These are phyloP conservation scores for Takashimella koratensis DNA, from an alignment of 1,284 basidiomycete genomes.

Conservation along the genomic window DNA sequence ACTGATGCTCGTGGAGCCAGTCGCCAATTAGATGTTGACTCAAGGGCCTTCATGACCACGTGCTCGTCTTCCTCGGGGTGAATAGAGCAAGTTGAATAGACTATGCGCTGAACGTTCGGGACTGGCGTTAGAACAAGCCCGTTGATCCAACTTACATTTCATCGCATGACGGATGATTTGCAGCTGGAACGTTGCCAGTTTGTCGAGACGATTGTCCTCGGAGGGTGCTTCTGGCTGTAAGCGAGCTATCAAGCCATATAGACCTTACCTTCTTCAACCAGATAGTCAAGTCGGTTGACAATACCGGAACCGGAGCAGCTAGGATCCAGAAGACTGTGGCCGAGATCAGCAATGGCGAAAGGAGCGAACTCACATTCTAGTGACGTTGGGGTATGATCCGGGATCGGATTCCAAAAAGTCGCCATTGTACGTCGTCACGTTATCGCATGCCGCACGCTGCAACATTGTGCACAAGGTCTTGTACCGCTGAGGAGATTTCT, in stretches of 20 bases:
- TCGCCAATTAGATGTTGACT: conserved; percentile 57
- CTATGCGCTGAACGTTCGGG: conserved; percentile 63
- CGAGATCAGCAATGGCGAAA: neutral
- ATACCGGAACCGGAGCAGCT: conserved; percentile 92
- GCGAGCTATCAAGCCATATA: neutral
- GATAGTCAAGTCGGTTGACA: conserved; percentile 80
- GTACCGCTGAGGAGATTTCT: conserved; percentile 73
- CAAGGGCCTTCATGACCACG: conserved; percentile 69
- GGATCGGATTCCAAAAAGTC: conserved; percentile 80
- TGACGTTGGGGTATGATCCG: conserved; percentile 60
- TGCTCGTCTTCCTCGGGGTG: conserved; percentile 87
- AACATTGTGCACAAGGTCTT: conserved; percentile 79
- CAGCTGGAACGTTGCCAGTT: conserved; percentile 83
- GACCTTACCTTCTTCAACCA: conserved; percentile 58
- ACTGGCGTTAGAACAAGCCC: conserved; percentile 50
- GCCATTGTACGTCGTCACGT: conserved; percentile 63
- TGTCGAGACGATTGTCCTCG: conserved; percentile 62
- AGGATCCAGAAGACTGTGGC: conserved; percentile 73
- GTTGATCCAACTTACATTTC: conserved; percentile 63
- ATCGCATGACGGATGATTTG: conserved; percentile 91
- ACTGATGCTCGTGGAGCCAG: conserved; percentile 65
- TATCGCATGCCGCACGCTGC: conserved; percentile 67
- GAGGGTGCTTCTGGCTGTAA: conserved; percentile 9
- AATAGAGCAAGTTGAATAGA: conserved; percentile 95
- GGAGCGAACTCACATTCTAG: conserved; percentile 68